These are phyloP conservation scores for Aristolochia californica DNA, from an alignment of 164 flowering plant genomes.

Conservation along the genomic window DNA sequence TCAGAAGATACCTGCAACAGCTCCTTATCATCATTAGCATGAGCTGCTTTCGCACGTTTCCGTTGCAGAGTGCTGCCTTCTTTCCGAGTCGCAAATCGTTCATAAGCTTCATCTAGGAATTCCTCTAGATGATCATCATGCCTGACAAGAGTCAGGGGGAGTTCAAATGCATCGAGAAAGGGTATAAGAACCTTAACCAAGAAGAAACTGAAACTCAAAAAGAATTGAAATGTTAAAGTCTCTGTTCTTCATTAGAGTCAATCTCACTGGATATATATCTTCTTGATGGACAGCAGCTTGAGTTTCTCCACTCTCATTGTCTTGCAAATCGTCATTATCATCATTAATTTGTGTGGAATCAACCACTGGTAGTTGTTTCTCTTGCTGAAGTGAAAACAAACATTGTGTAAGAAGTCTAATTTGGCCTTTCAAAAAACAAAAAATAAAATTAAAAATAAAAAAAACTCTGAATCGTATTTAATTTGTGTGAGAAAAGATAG, in stretches of 20 bases:
- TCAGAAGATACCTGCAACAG: conserved; percentile 44
- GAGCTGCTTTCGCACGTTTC: conserved; percentile 53
- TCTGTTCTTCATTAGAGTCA: conserved; percentile 80
- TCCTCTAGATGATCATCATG: conserved; percentile 68
- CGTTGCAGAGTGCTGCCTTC: conserved; percentile 73
- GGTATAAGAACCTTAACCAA: background rate
- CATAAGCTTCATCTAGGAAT: conserved; percentile 75
- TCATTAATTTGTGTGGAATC: conserved; percentile 51
- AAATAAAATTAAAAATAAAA: too few relatives aligned
- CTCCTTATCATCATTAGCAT: conserved; percentile 31
- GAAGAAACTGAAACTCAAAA: background rate
- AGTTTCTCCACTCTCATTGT: conserved; percentile 43
- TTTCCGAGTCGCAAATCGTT: conserved; percentile 40
- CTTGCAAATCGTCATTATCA: conserved; percentile 26
- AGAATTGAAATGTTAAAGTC: conserved; percentile 26
- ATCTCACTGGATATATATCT: conserved; percentile 32
- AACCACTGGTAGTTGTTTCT: conserved; percentile 70
- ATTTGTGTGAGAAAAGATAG: too few relatives aligned
- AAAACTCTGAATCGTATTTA: too few relatives aligned
- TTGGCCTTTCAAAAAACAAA: too few relatives aligned
- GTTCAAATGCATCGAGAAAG: background rate
- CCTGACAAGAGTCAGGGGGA: conserved; percentile 17
- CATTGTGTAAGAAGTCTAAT: too few relatives aligned
- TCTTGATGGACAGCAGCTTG: conserved; percentile 18
- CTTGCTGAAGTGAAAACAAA: conserved; percentile 38